These are phyloP conservation scores for Thyridium curvatum DNA, from an alignment of 2,329 filamentous ascomycete genomes.

Conservation along the genomic window DNA sequence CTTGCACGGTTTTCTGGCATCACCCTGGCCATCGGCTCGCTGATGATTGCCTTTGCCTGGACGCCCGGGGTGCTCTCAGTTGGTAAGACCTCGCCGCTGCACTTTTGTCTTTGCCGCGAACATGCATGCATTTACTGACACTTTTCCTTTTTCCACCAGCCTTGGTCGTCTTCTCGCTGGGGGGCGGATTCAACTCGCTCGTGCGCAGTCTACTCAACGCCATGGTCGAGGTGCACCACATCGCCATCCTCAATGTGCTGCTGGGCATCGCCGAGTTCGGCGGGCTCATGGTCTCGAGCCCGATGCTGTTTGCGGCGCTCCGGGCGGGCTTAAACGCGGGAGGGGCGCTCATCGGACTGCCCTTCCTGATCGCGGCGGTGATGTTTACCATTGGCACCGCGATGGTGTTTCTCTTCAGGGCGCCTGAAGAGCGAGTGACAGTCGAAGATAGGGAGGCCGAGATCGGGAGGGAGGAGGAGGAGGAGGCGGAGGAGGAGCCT, in stretches of 20 bases:
- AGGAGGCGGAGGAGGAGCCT: no score
- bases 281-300: constrained; percentile 38
- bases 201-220: constrained; percentile 44
- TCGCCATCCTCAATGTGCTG: constrained; percentile 47
- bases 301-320: constrained; percentile 39
- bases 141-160: constrained; percentile 13
- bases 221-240: constrained; percentile 45
- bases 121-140: neutral
- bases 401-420: constrained; percentile 21
- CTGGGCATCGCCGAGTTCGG: constrained; percentile 43
- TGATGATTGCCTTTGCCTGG: constrained; percentile 29
- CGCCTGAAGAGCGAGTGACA: constrained; percentile 6
- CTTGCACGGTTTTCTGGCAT: constrained; percentile 27
- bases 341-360: constrained; percentile 41
- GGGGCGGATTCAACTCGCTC: constrained; percentile 34
- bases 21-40: constrained; percentile 22
- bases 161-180: constrained; percentile 38
- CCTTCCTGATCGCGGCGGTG: constrained; percentile 32
- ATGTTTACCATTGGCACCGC: constrained; percentile 20
- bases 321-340: constrained; percentile 37
- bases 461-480: no score
- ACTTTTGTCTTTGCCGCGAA: neutral
- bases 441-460: neutral
- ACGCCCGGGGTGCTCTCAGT: constrained; percentile 25
- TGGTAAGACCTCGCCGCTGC: neutral